Evolutionary conservation across 2,329 filamentous ascomycete species (phyloP).

Genomic region (Trichoderma sp.): DNA sequence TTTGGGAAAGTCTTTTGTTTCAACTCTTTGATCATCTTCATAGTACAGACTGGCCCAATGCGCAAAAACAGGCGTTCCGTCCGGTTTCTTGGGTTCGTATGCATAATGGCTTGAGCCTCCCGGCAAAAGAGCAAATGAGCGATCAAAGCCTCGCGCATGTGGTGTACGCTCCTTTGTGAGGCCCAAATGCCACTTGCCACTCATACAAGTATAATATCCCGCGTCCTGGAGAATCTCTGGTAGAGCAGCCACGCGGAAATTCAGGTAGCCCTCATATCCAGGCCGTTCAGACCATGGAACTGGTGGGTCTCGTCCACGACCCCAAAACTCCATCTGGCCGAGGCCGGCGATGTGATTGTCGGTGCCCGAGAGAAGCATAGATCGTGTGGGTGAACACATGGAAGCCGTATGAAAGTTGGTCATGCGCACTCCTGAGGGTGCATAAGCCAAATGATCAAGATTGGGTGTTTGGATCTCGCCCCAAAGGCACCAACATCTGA

Average conservation of each 20-base stretch:
- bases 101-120: conserved; percentile 57
- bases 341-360: conserved; percentile 62
- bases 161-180: conserved; percentile 59
- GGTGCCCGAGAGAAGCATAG: conserved; percentile 62
- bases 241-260: conserved; percentile 55
- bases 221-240: conserved; percentile 59
- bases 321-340: conserved; percentile 14
- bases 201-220: conserved; percentile 62
- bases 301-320: conserved; percentile 6
- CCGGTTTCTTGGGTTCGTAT: conserved; percentile 4
- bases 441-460: conserved; percentile 38
- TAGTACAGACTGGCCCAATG: conserved; percentile 16
- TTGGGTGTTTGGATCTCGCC: conserved; percentile 38
- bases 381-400: conserved; percentile 63
- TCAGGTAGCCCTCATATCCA: conserved; percentile 65
- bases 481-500: conserved; percentile 35
- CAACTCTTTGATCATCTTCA: conserved; percentile 3
- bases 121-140: conserved; percentile 60
- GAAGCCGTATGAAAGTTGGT: conserved; percentile 54
- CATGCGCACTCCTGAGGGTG: conserved; percentile 49
- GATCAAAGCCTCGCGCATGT: conserved; percentile 58
- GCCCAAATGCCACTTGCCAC: conserved; percentile 65
- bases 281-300: conserved; percentile 35
- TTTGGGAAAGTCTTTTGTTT: conserved; percentile 5
- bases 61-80: conserved; percentile 1